Conservation (phyloP, 371 early-diverging fungal genomes). For the Syncephalis fuscata region DNA sequence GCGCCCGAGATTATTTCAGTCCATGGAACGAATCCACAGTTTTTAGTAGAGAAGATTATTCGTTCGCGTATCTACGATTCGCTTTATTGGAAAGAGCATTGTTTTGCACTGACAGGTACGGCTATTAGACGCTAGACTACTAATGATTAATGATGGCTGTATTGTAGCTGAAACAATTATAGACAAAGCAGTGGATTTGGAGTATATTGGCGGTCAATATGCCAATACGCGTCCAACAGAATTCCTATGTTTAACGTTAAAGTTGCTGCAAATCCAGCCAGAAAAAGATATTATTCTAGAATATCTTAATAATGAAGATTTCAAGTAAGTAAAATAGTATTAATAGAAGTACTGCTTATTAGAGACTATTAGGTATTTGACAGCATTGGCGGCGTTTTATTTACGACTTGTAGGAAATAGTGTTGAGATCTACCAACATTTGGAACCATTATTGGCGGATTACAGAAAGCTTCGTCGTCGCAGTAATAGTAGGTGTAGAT, state of each 20-base stretch:
- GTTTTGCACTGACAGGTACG: constrained; percentile 81
- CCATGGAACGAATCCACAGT: constrained; percentile 84
- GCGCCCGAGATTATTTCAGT: constrained; percentile 44
- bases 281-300: constrained; percentile 67
- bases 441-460: constrained; percentile 79
- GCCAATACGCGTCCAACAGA: constrained; percentile 77
- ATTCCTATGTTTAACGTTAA: constrained; percentile 77
- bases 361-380: constrained; percentile 37
- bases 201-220: constrained; percentile 68
- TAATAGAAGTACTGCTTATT: neutral
- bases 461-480: constrained; percentile 65
- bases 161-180: constrained; percentile 63
- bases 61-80: constrained; percentile 80
- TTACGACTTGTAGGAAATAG: constrained; percentile 60
- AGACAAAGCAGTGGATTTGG: constrained; percentile 72
- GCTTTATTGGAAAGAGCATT: constrained; percentile 89
- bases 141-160: neutral
- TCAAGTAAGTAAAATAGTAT: constrained; percentile 31
- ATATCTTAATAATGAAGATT: constrained; percentile 41
- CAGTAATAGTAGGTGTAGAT: constrained; percentile 21
- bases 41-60: constrained; percentile 84
- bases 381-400: constrained; percentile 83
- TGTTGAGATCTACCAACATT: constrained; percentile 58
- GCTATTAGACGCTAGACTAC: neutral
- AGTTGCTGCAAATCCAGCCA: constrained; percentile 83